Evolutionary conservation across 352 stramenopile species (phyloP).

Genomic region (Phytophthora multivora): DNA sequence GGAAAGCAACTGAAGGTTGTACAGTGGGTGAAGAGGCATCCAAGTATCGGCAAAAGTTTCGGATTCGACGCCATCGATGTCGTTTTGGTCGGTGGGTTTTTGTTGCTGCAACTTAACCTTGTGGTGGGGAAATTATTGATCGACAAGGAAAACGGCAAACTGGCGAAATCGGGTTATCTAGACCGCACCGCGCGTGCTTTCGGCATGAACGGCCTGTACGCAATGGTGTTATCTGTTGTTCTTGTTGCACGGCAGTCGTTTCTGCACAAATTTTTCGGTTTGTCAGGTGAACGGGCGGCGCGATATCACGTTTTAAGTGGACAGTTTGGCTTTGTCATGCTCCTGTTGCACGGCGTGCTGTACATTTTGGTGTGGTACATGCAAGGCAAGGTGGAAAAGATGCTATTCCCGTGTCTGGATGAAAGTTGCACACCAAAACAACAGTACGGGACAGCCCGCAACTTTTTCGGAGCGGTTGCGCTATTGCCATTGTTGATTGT

Average conservation of each 20-base stretch:
- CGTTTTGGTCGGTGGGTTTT: constrained; percentile 45
- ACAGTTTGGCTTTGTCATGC: constrained; percentile 50
- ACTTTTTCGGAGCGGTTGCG: constrained; percentile 68
- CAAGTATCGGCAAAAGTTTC: constrained; percentile 19
- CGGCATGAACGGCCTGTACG: constrained; percentile 74
- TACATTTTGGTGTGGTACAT: constrained; percentile 63
- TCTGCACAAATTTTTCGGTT: constrained; percentile 53
- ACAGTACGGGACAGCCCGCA: constrained; percentile 59
- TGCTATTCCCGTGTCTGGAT: constrained; percentile 60
- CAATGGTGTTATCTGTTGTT: constrained; percentile 59
- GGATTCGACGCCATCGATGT: constrained; percentile 58
- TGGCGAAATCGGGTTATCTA: constrained; percentile 61
- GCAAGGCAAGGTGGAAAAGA: constrained; percentile 52
- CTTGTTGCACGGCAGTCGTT: constrained; percentile 72
- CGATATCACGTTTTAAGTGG: constrained; percentile 69
- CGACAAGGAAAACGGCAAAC: constrained; percentile 66
- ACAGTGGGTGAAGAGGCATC: constrained; percentile 35
- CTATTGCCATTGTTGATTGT: constrained; percentile 47
- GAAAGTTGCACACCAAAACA: constrained; percentile 43
- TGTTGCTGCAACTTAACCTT: constrained; percentile 63
- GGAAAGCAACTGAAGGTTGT: constrained; percentile 19
- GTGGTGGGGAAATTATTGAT: constrained; percentile 70
- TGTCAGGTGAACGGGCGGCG: constrained; percentile 63
- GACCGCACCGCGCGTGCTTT: constrained; percentile 55
- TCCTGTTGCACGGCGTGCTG: constrained; percentile 55